These are phyloP conservation scores for Friedmanniomyces simplex DNA, from an alignment of 495 filamentous ascomycete genomes.

Conservation along the genomic window DNA sequence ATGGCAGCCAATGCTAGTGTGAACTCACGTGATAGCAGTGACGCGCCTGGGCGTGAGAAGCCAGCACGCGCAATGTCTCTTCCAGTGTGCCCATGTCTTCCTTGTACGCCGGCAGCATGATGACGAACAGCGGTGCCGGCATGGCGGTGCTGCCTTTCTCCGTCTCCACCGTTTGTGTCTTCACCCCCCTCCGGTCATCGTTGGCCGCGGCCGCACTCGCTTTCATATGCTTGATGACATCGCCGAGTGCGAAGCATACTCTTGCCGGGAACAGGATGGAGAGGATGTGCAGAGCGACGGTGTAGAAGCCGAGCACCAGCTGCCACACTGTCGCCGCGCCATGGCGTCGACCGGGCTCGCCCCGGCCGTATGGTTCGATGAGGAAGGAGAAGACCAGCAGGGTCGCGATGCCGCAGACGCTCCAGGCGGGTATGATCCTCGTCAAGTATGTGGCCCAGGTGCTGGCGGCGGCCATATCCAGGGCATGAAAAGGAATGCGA, in stretches of 20 bases:
- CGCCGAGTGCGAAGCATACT: conserved; percentile 42
- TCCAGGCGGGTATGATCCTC: conserved; percentile 3
- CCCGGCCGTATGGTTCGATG: conserved; percentile 2
- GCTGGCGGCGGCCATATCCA: not conserved
- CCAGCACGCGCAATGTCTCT: conserved; percentile 55
- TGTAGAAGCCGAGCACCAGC: conserved; percentile 32
- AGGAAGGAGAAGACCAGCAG: conserved; percentile 15
- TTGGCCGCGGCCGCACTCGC: conserved; percentile 33
- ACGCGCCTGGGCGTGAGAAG: conserved; percentile 51
- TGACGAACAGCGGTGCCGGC: conserved; percentile 33
- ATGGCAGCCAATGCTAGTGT: not conserved
- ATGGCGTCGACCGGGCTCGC: not conserved
- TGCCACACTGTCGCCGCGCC: conserved; percentile 11
- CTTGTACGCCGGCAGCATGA: conserved; percentile 60
- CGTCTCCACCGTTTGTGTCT: conserved; percentile 33
- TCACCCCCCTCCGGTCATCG: not conserved
- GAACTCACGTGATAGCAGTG: conserved; percentile 54
- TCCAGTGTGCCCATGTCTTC: conserved; percentile 54
- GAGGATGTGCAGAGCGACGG: conserved; percentile 42
- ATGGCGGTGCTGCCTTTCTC: conserved; percentile 30
- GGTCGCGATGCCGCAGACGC: not conserved
- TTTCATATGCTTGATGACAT: conserved; percentile 36
- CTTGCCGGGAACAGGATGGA: conserved; percentile 45
- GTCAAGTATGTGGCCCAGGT: not conserved
- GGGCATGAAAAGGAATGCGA: not conserved